Conservation (phyloP, 805 yeast species). For the Barnettozyma wickerhamii region DNA sequence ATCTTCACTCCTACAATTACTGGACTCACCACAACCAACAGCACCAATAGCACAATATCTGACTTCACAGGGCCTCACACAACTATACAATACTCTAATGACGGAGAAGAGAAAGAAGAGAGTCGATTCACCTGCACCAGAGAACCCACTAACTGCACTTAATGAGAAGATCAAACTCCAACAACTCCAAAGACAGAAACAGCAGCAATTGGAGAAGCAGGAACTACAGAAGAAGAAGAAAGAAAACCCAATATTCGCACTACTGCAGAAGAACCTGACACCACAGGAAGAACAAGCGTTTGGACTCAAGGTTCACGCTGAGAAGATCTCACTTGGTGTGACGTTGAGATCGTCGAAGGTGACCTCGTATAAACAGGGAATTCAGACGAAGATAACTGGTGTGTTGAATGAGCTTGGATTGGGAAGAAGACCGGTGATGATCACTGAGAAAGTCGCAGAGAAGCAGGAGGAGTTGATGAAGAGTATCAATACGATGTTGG, state of each 20-base stretch:
- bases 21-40: conserved; percentile 83
- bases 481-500: conserved; percentile 67
- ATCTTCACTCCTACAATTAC: conserved; percentile 64
- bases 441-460: conserved; percentile 72
- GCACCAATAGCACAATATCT: conserved; percentile 72
- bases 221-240: conserved; percentile 20
- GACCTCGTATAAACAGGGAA: conserved; percentile 72
- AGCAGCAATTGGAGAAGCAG: conserved; percentile 20
- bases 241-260: conserved; percentile 33
- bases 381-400: conserved; percentile 56
- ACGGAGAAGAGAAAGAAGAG: conserved; percentile 56
- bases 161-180: conserved; percentile 31
- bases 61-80: conserved; percentile 86
- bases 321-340: conserved; percentile 67
- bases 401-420: conserved; percentile 75
- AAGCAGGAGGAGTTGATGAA: conserved; percentile 73
- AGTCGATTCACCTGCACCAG: conserved; percentile 35
- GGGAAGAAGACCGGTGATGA: conserved; percentile 81
- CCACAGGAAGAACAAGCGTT: conserved; percentile 78
- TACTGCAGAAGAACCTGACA: conserved; percentile 42
- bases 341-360: conserved; percentile 74
- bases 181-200: conserved; percentile 23
- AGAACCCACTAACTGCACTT: conserved; percentile 40
- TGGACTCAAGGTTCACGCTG: conserved; percentile 78
- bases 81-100: conserved; percentile 76